Percentiles rank a stretch among this genome's conserved stretches.
These are phyloP conservation scores for Leonotis leonurus DNA, from an alignment of 257 asterid species.

Conservation along the genomic window DNA sequence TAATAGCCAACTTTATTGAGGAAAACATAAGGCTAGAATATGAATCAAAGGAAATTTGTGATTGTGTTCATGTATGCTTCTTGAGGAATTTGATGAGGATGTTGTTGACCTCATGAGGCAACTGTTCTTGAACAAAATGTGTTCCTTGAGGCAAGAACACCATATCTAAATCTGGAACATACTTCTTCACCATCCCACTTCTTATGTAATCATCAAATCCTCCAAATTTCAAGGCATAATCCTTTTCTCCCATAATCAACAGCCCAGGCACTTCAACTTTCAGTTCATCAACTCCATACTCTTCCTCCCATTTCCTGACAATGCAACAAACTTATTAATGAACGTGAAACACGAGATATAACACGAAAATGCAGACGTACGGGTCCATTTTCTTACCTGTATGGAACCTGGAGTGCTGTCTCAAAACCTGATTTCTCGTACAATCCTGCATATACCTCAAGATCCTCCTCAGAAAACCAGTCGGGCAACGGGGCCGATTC, in stretches of 20 bases:
- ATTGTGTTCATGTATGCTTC: slow-evolving; percentile 2
- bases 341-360: not conserved
- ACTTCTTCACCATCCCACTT: slow-evolving; percentile 33
- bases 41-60: not conserved
- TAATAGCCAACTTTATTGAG: too few relatives aligned
- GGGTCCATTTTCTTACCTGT: slow-evolving; percentile 23
- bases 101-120: slow-evolving; percentile 31
- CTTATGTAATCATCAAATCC: slow-evolving; percentile 21
- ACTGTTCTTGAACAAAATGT: slow-evolving; percentile 49
- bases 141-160: slow-evolving; percentile 32
- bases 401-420: slow-evolving; percentile 43
- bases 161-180: slow-evolving; percentile 36
- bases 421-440: slow-evolving; percentile 40
- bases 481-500: slow-evolving; percentile 34
- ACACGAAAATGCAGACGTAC: not conserved
- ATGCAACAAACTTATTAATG: too few relatives aligned
- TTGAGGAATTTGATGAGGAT: slow-evolving; percentile 32
- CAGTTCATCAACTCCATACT: slow-evolving; percentile 18
- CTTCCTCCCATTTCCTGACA: slow-evolving; percentile 19
- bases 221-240: slow-evolving; percentile 29
- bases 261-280: slow-evolving; percentile 37
- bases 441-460: slow-evolving; percentile 27
- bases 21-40: too few relatives aligned
- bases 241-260: slow-evolving; percentile 49
- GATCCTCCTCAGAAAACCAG: slow-evolving; percentile 47